Conservation (phyloP, 1,139 yeast genomes). For the Protomyces lactucae-debilis region DNA sequence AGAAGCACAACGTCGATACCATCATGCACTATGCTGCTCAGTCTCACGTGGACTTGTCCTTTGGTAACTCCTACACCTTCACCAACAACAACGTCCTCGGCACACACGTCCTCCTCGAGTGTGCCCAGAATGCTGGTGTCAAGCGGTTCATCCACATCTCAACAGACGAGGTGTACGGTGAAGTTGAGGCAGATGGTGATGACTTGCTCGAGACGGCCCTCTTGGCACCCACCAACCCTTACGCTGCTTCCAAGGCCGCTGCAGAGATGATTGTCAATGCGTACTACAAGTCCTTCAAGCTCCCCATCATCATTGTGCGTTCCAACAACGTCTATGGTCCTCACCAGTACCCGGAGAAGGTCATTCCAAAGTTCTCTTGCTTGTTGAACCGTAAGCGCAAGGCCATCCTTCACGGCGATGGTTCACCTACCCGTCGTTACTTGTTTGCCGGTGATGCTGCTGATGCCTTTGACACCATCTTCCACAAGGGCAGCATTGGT, state of each 20-base stretch:
- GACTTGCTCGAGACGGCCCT: conserved; percentile 43
- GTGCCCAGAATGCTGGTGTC: conserved; percentile 38
- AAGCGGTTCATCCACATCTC: conserved; percentile 49
- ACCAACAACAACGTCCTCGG: conserved; percentile 49
- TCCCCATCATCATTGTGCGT: conserved; percentile 48
- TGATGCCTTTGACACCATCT: conserved; percentile 43
- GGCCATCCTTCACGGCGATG: conserved; percentile 49
- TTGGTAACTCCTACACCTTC: conserved; percentile 41
- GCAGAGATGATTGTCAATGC: conserved; percentile 51
- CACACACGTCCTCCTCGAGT: conserved; percentile 51
- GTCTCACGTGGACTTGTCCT: conserved; percentile 55
- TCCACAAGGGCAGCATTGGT: conserved; percentile 40
- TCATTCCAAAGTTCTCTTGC: conserved; percentile 46
- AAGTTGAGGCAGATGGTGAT: conserved; percentile 36
- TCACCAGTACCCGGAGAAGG: conserved; percentile 54
- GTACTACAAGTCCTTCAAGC: conserved; percentile 46
- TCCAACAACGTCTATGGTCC: conserved; percentile 58
- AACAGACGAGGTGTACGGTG: conserved; percentile 61
- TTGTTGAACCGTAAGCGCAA: conserved; percentile 37
- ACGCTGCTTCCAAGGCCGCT: conserved; percentile 58
- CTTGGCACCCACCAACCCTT: conserved; percentile 55
- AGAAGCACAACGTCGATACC: conserved; percentile 39
- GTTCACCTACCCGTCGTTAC: conserved; percentile 47
- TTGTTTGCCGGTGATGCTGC: conserved; percentile 50
- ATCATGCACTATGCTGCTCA: conserved; percentile 57